Base-by-base conservation (phyloP, 768 basidiomycete genomes). In the Leccinum broughii region DNA sequence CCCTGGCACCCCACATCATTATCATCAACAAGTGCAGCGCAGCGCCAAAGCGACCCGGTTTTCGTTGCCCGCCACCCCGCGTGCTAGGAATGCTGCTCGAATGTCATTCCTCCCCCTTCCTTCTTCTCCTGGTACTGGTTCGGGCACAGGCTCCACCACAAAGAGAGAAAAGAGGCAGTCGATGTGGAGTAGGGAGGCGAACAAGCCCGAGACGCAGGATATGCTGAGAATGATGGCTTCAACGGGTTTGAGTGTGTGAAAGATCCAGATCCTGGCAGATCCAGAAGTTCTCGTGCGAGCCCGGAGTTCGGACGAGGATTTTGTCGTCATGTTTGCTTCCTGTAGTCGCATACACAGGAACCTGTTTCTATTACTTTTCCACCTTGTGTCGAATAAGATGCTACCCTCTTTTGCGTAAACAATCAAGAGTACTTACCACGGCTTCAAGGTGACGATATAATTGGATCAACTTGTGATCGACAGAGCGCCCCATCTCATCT, bases 201-300 rank as follows among this genome's bases (percentile, higher is more conserved):
- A 41, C 6, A 65, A 63, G 17, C 59, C 65, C 2, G 69, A 71
- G 28, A 71, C 66, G 14, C 69, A 68, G 51, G 68, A 68, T 44
- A 55, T 69, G 1, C 51, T 72, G 37, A 63, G 51, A 11, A 59
- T 54, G 22, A 39, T 72, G 53, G 55, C 52, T 6, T 46, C 17
- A 13, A 20, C 44, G 5, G 44, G 44, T 46, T 20, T 46, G 44
- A 46, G 44, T 11, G n/a, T 46, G 20, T 46, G 44, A 46, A 20
- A 5, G 44, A 20, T 46, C 17, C n/a, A n/a, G n/a, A n/a, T n/a
- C n/a, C n/a, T n/a, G n/a, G n/a, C n/a, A 5, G 44, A 20, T 46
- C 17, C n/a, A 44, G 41, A 44, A 20, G n/a, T 44, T 10, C n/a
- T 44, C n/a, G 10, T 20, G n/a, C 41, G 41, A 44, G 41, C n/a